Evolutionary conservation across 805 yeast species (phyloP), one percentile per base, ranked within the genome.

Genomic region (Pichia phayaonensis): DNA sequence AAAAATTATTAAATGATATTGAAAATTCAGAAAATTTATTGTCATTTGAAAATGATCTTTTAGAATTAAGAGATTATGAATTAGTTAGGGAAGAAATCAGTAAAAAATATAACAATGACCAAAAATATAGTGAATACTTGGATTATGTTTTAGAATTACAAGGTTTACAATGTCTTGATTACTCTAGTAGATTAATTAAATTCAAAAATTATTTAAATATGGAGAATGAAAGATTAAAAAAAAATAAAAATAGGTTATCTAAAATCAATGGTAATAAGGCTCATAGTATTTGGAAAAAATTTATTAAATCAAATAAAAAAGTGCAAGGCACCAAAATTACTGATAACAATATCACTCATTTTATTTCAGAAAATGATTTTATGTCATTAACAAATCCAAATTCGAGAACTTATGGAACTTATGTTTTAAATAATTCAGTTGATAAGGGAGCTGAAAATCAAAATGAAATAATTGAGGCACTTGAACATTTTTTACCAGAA

Each of bases 21-120:
- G 47, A 47, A 34, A 12, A 11, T 31, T 31, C 34, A 10, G 38
- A 51, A 39, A 59, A 61, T 8, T 38, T 61, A 11, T 13, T 27
- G 8, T 41, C 44, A 26, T 39, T 39, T 21, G 65, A 62, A 38
- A 58, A 58, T 29, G 74, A 71, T 54, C 45, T 69, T 39, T 51
- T 52, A 4, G 75, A 72, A 45, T 48, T 47, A 39, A 56, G 68
- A 44, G 74, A 70, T 48, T 63, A 53, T 45, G 69, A 66, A 43
- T 34, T 70, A 8, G 44, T 62, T 11, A 54, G 67, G 27, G 52
- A 63, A 20, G 59, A 63, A 41, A 44, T 57, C 2, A 54, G 53
- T 57, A 54, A 61, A 40, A 51, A 60, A 6, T 68, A 62, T 48
- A 54, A 54, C 38, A 57, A 60, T 29, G 57, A 62, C 34, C 60